Evolutionary conservation across 768 basidiomycete genomes (phyloP), one percentile per base, ranked within the genome.

Genomic region (Amanita inopinata): DNA sequence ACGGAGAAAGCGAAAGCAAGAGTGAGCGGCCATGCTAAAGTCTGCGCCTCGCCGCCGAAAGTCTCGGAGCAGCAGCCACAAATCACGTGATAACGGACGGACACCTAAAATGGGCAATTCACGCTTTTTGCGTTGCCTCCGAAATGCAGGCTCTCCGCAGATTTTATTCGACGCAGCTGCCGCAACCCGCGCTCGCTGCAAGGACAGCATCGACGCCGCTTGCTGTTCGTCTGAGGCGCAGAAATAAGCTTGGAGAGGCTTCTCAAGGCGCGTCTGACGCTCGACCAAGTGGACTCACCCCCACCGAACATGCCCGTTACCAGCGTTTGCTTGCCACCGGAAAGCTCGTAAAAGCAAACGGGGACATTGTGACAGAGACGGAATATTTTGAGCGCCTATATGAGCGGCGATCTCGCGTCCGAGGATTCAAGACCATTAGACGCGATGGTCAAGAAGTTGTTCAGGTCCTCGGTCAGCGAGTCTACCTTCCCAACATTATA

Each of bases 401-500:
- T 56, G 61, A 63, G 18, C 70, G 73, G 24, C 71, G 84, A 46
- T 67, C 71, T 23, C 75, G 85, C 14, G 56, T 87, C 38, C 85
- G 85, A 51, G 86, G 86, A 59, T 61, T 80, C 49, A 63, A 63
- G 40, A 61, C 60, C 22, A 62, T 64, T 28, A 59, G 63, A 46
- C 57, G 57, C 30, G 51, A 58, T 10, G 70, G 69, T 11, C 62
- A 69, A 30, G 53, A 58, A 35, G 64, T 72, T 36, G 64, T 66
- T 6, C 64, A 71, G 49, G 74, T 90, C 41, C 73, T 89, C 42
- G 92, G 86, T 41, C 78, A 83, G 52, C 78, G 78, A 49, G 70
- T 96, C 17, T 96, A 91, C 65, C 80, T 97, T 27, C 92, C 92
- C 30, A 94, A 97, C 61, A 70, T 83, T 56, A 61, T 85, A 47